These are phyloP conservation scores for Aspergillus costaricaensis DNA, from an alignment of 2,329 filamentous ascomycete species.

Conservation along the genomic window DNA sequence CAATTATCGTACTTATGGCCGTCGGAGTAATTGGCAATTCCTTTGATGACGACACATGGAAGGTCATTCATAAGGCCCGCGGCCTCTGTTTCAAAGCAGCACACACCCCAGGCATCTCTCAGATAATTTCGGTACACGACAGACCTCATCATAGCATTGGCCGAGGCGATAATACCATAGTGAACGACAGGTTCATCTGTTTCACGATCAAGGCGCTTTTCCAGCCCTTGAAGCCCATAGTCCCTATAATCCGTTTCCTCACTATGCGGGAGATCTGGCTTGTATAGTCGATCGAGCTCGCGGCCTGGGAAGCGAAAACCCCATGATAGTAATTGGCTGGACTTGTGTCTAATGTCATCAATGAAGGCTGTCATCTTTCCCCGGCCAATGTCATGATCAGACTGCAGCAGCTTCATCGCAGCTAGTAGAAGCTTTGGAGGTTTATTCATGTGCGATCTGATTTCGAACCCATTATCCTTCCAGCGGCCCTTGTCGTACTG, in stretches of 20 bases:
- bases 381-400: no score
- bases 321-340: neutral
- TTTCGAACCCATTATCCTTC: constrained; percentile 2
- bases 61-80: constrained; percentile 25
- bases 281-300: neutral
- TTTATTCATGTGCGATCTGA: constrained; percentile 1
- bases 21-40: constrained; percentile 27
- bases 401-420: neutral
- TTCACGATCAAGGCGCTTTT: neutral
- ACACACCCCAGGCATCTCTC: constrained; percentile 6
- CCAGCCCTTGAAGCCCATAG: neutral
- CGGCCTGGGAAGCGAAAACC: constrained; percentile 1
- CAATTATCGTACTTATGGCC: constrained; percentile 17
- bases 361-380: neutral
- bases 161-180: constrained; percentile 30
- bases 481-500: constrained; percentile 8
- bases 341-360: neutral
- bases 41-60: constrained; percentile 21
- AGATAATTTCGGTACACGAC: constrained; percentile 18
- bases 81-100: constrained; percentile 23
- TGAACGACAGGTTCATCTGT: constrained; percentile 15
- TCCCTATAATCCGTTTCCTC: neutral
- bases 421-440: neutral
- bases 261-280: neutral
- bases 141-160: constrained; percentile 25